Base-by-base conservation (phyloP, 805 yeast species). In the Metschnikowia cubensis region DNA sequence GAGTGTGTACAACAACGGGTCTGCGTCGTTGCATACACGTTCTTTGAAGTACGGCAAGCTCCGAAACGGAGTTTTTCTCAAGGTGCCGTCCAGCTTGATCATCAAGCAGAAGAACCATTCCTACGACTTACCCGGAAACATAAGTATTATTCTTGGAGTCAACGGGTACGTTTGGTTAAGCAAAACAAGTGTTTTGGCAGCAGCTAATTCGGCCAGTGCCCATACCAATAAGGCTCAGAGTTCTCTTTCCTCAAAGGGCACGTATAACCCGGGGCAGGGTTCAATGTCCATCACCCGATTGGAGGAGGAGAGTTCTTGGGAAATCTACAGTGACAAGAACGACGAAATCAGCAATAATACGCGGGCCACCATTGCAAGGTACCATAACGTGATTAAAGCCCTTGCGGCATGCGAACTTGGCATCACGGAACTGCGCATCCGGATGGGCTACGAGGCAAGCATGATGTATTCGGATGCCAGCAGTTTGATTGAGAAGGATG, bases 81-180 rank as follows among this genome's bases (percentile, higher is more conserved):
- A 77, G 48, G 94, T 92, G 0, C 97, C 97, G 3, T 77, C 92
- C 35, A 84, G 91, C 20, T 74, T 95, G 53, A 78, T 95, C 42
- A 80, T 92, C 39, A 82, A 96, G 62, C 83, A 96, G 4, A 89
- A 91, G 61, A 85, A 88, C 59, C 98, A 94, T 66, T 79, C 91
- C 17, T 89, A 88, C 69, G 80, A 81, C 50, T 74, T 94, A n/a
- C 96, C 97, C 0, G 98, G 97, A n/a, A 88, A 87, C 59, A 89
- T 94, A 33, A 89, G 91, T 59, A 77, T 87, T 43, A 89, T 94
- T 44, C 71, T 95, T 39, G 99, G 99, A 32, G 95, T 92, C 8
- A 94, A 95, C 65, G 99, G 99, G 3, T 92, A 79, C 63, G 80
- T 94, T 42, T 94, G 99, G 99, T 70, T 94, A 46, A 82, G 88